Conservation (phyloP, 2,329 filamentous ascomycete genomes). For the Aureobasidium sp. region DNA sequence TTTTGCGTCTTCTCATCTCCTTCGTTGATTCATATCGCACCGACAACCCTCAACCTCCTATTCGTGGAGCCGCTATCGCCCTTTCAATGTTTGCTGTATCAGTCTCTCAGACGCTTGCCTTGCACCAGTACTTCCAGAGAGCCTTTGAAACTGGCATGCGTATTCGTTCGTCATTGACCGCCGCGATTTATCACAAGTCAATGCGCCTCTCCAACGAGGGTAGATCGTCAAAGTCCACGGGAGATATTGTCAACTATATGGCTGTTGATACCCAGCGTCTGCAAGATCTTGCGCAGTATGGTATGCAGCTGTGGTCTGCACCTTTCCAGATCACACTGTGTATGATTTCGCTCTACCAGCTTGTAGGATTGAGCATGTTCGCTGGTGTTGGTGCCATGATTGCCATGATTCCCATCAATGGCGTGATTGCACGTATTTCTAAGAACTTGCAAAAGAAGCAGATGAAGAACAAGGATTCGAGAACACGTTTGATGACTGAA, state of each 20-base stretch:
- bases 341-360: conserved; percentile 89
- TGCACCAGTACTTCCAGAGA: conserved; percentile 97
- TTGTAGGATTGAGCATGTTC: conserved; percentile 94
- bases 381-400: conserved; percentile 93
- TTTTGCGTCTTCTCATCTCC: conserved; percentile 72
- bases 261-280: conserved; percentile 94
- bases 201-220: conserved; percentile 89
- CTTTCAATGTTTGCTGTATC: conserved; percentile 87
- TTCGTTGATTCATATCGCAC: conserved; percentile 71
- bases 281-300: conserved; percentile 90
- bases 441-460: conserved; percentile 90
- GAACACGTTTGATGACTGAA: conserved; percentile 89
- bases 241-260: conserved; percentile 99
- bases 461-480: conserved; percentile 98
- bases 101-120: conserved; percentile 73
- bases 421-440: conserved; percentile 84
- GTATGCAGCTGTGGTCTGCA: conserved; percentile 91
- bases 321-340: conserved; percentile 94
- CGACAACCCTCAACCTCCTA: conserved; percentile 61
- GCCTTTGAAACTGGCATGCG: conserved; percentile 95
- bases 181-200: conserved; percentile 88
- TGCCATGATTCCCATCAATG: conserved; percentile 94
- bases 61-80: conserved; percentile 79
- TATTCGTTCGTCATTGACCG: conserved; percentile 82
- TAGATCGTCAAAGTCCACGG: conserved; percentile 77